These are phyloP conservation scores for Skeletonema potamos DNA, from an alignment of 108 stramenopile species.

Conservation along the genomic window DNA sequence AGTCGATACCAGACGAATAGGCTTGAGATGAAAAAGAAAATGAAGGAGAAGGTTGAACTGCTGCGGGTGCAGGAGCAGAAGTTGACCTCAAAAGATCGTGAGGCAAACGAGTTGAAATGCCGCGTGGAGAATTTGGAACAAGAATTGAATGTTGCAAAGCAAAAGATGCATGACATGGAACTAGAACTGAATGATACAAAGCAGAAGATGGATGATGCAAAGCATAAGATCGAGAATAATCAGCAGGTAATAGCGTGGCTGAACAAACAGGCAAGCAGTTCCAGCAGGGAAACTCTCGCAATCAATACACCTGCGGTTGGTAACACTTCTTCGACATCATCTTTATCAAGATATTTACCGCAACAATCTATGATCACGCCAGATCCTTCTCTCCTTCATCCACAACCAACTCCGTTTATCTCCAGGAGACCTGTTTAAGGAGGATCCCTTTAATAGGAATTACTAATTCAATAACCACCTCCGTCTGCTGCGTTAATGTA, in stretches of 20 bases:
- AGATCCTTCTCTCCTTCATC: background rate
- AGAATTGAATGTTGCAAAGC: background rate
- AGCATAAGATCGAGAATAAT: conserved; percentile 41
- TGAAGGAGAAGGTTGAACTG: conserved; percentile 39
- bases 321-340: background rate
- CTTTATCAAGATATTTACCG: background rate
- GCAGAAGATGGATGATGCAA: conserved; percentile 25
- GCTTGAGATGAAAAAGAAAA: conserved; percentile 48
- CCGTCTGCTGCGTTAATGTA: background rate
- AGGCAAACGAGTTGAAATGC: conserved; percentile 17
- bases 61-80: conserved; percentile 40
- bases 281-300: background rate
- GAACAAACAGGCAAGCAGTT: conserved; percentile 21
- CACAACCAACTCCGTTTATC: background rate
- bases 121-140: conserved; percentile 10
- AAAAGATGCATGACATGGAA: conserved; percentile 18
- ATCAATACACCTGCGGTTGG: background rate
- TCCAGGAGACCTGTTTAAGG: background rate
- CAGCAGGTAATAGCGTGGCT: conserved; percentile 56
- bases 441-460: background rate
- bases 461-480: too few relatives aligned
- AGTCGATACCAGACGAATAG: conserved; percentile 40
- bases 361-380: too few relatives aligned
- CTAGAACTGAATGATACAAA: conserved; percentile 23
- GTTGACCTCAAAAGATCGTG: conserved; percentile 31